Evolutionary conservation across 2,329 filamentous ascomycete species (phyloP).

Genomic region (Balansia obtecta): DNA sequence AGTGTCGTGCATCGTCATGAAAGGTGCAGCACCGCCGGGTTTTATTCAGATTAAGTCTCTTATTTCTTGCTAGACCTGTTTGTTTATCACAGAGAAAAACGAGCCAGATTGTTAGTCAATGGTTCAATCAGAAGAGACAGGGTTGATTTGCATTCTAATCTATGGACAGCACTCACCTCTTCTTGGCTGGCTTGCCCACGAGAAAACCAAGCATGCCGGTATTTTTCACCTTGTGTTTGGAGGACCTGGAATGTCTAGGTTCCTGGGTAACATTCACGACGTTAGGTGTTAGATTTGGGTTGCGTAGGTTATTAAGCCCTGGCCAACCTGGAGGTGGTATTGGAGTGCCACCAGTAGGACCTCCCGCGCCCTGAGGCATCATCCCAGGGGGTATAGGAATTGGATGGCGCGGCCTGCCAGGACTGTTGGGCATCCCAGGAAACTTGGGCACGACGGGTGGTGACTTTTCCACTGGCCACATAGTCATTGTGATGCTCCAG

Average conservation of each 20-base stretch:
- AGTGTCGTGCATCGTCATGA: constrained; percentile 7
- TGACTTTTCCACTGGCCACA: constrained; percentile 44
- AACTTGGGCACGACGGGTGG: not conserved
- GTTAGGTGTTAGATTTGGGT: constrained; percentile 4
- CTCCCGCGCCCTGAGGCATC: constrained; percentile 2
- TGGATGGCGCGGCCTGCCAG: constrained; percentile 3
- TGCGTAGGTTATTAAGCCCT: not conserved
- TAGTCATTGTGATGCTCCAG: constrained; percentile 39
- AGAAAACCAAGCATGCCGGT: constrained; percentile 11
- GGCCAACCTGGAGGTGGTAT: constrained; percentile 11
- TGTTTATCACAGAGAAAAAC: not conserved
- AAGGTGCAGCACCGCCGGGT: not conserved
- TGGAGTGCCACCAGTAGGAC: constrained; percentile 1
- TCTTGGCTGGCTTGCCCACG: constrained; percentile 11
- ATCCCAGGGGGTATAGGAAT: constrained; percentile 4
- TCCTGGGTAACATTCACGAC: constrained; percentile 10
- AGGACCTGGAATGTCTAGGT: constrained; percentile 6
- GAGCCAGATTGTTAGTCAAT: not conserved
- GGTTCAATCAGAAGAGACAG: not conserved
- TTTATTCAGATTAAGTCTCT: not conserved
- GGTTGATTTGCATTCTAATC: not conserved
- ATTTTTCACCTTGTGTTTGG: constrained; percentile 9
- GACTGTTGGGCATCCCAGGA: constrained; percentile 3
- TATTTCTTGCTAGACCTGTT: constrained; percentile 10
- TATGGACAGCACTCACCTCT: constrained; percentile 10